Base-by-base conservation (phyloP, 2,329 filamentous ascomycete species). In the Cytospora piceicola region DNA sequence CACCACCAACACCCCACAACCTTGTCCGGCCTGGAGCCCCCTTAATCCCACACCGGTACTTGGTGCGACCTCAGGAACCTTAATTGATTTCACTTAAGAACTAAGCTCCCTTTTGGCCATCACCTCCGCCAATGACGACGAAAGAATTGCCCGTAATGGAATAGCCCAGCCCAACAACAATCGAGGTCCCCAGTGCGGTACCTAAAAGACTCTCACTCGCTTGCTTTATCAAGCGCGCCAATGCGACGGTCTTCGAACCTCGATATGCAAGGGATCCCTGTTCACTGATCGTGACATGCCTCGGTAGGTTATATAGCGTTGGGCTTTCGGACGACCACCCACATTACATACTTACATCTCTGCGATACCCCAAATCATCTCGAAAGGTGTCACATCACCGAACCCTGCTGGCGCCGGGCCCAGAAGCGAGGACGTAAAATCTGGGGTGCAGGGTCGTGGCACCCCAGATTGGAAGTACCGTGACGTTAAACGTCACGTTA, bases 371-470 rank as follows among this genome's bases (percentile, higher is more conserved):
- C 39, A 42, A n/a, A 9, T 42, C 5, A n/a, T n/a, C 36, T 39
- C n/a, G 1, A 42, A 20, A 24, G 2, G n/a, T 12, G 46, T 49
- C 46, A 49, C 46, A 24, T 24, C 46, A 24, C 4, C 46, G n/a
- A n/a, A 12, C 46, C 46, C n/a, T 49, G 22, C 11, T 49, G 46
- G 46, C 46, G n/a, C 17, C n/a, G 46, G 24, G n/a, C 46, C 22
- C 22, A 12, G 46, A 22, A 49, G 46, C 46, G 46, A 24, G 46
- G 4, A 5, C 4, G n/a, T 1, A 5, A 24, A 24, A 49, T 49
- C 46, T 14, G 46, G 46, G 46, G 46, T 49, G 22, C n/a, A 49
- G 46, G 46, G 46, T 49, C 46, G 46, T 22, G 46, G 46, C 46
- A 49, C 46, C 46, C 46, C n/a, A 11, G 46, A 14, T n/a, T 12